A percentile compares a stretch with the other conserved stretches of the same genome.
These are phyloP conservation scores for Coniochaeta hoffmannii DNA, from an alignment of 2,329 filamentous ascomycete genomes.

Conservation along the genomic window DNA sequence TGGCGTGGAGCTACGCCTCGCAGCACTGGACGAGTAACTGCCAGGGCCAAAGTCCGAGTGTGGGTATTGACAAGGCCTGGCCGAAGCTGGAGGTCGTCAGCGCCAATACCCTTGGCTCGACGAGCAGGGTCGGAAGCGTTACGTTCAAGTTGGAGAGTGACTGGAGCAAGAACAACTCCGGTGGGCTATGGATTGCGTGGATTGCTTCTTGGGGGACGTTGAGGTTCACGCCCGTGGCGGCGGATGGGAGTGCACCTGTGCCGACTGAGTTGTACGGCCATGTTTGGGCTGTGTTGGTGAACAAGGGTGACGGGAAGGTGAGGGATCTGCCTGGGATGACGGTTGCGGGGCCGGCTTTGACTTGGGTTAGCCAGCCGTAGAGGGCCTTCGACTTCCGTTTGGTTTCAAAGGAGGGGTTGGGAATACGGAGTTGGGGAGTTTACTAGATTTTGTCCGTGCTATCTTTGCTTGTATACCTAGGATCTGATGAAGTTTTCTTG, in stretches of 20 bases:
- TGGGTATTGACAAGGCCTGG: slow-evolving; percentile 15
- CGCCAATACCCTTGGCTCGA: slow-evolving; percentile 10
- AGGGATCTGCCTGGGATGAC: slow-evolving; percentile 14
- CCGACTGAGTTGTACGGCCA: slow-evolving; percentile 25
- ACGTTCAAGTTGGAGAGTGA: slow-evolving; percentile 15
- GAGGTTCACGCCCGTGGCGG: slow-evolving; percentile 19
- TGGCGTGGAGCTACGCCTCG: slow-evolving; percentile 25
- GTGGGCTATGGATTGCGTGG: slow-evolving; percentile 25
- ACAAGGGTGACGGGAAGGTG: slow-evolving; percentile 13
- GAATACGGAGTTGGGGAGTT: too few species aligned
- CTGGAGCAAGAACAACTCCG: slow-evolving; percentile 6
- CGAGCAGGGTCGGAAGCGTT: slow-evolving; percentile 10
- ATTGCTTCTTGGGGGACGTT: slow-evolving; percentile 27
- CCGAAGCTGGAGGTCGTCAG: slow-evolving; percentile 16
- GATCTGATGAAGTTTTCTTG: too few species aligned
- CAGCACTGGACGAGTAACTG: slow-evolving; percentile 14
- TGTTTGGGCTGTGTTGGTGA: slow-evolving; percentile 26
- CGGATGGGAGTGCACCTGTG: slow-evolving; percentile 17
- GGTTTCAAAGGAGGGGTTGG: too few species aligned
- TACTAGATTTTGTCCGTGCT: too few species aligned
- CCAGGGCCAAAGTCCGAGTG: slow-evolving; percentile 3
- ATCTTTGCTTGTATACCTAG: too few species aligned
- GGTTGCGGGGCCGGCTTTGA: slow-evolving; percentile 26
- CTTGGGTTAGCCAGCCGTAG: slow-evolving; percentile 21
- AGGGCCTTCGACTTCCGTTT: too few species aligned